phyloP scores from a whole-genome alignment of 2,329 filamentous ascomycete species.

The Fusarium napiforme region DNA sequence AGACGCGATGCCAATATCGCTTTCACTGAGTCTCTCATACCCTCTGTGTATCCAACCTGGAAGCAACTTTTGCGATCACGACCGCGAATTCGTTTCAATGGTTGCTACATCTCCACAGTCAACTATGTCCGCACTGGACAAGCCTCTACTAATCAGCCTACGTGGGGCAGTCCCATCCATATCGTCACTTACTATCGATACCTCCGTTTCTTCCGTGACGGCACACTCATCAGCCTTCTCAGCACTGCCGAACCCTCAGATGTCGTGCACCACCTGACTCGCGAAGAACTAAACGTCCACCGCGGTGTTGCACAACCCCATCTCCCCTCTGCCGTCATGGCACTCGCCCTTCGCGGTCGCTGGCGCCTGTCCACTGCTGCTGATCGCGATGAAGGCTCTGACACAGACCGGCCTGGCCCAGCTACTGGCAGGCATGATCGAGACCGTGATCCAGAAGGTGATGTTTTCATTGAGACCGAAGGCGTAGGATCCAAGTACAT shows the following conservation, averaged over 20 bases:
- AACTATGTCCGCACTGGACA: constrained; percentile 92
- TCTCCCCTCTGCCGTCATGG: constrained; percentile 67
- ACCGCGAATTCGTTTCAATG: constrained; percentile 91
- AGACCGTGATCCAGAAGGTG: constrained; percentile 63
- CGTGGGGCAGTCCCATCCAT: constrained; percentile 86
- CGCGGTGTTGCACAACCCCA: constrained; percentile 47
- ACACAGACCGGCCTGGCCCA: constrained; percentile 6
- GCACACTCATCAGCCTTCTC: constrained; percentile 81
- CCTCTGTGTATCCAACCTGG: constrained; percentile 64
- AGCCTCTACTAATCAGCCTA: constrained; percentile 73
- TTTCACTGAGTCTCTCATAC: constrained; percentile 56
- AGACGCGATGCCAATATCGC: constrained; percentile 49
- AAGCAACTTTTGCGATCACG: constrained; percentile 80
- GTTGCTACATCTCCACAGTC: constrained; percentile 95
- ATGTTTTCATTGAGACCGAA: constrained; percentile 86
- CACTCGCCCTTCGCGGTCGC: constrained; percentile 70
- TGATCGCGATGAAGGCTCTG: constrained; percentile 46
- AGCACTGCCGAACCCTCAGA: constrained; percentile 85
- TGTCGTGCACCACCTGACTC: constrained; percentile 85
- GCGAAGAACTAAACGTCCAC: constrained; percentile 70
- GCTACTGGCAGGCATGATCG: constrained; percentile 13
- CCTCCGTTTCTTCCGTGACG: constrained; percentile 92
- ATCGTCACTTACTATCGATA: constrained; percentile 99
- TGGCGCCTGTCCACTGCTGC: constrained; percentile 60
- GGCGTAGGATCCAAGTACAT: constrained; percentile 82